Evolutionary conservation across 139 green algal genomes (phyloP).

Genomic region (Picochlorum sp.): DNA sequence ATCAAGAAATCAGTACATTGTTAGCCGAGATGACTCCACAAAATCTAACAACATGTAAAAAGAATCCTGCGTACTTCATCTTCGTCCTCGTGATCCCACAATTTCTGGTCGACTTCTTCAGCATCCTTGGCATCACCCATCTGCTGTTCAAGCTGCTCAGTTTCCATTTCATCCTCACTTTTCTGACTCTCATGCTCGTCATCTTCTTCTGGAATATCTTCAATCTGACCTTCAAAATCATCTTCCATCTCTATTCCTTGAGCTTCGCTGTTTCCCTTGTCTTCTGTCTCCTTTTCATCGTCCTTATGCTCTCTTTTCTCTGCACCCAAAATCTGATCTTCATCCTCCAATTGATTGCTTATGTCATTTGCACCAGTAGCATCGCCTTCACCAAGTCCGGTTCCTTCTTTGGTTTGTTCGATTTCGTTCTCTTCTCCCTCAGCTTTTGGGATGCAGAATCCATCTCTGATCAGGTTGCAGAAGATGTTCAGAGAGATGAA

Average conservation of each 20-base stretch:
- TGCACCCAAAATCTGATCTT: conserved; percentile 91
- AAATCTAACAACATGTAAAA: not conserved
- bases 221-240: conserved; percentile 87
- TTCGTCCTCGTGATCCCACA: conserved; percentile 74
- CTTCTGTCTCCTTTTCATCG: conserved; percentile 22
- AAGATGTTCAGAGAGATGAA: conserved; percentile 74
- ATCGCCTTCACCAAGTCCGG: conserved; percentile 80
- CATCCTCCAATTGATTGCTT: conserved; percentile 77
- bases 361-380: conserved; percentile 70
- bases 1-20: conserved; percentile 5
- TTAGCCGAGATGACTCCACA: conserved; percentile 10
- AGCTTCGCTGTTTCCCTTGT: conserved; percentile 27
- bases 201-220: conserved; percentile 60
- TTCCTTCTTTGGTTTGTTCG: conserved; percentile 57
- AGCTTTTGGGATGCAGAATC: conserved; percentile 71
- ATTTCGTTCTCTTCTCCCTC: conserved; percentile 21
- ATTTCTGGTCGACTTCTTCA: conserved; percentile 83
- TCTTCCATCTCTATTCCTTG: conserved; percentile 93
- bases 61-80: conserved; percentile 14
- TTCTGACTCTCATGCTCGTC: conserved; percentile 45
- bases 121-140: conserved; percentile 59
- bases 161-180: conserved; percentile 30
- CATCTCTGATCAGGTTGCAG: conserved; percentile 64
- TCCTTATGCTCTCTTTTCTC: conserved; percentile 51
- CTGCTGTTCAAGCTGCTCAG: conserved; percentile 52